Evolutionary conservation across 345 rosid genomes (phyloP), one percentile per base, ranked within the genome.

Genomic region (Luvunga scandens): DNA sequence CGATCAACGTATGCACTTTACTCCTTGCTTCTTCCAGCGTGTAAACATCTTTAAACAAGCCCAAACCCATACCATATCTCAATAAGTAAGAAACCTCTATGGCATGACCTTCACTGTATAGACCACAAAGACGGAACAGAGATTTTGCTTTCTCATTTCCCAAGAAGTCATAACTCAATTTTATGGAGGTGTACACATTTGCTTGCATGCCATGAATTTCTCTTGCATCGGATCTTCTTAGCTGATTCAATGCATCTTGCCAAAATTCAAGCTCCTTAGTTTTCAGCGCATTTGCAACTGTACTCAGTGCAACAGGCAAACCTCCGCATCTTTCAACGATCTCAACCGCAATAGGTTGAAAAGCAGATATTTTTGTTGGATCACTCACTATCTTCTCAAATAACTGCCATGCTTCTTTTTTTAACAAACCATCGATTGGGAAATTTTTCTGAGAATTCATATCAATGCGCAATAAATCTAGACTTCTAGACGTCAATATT

Each of bases 401-500:
- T 7, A 78, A 66, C 0, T 3, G n/a, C 71, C 9, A 13, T 7
- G 84, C 73, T 38, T 84, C 86, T 3, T 34, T 28, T 0, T 48
- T 8, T 2, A 19, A 4, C 4, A 81, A 69, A 48, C 1, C 21
- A 0, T 28, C n/a, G 1, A 82, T 69, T 0, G 0, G 0, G 42
- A 53, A 28, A 30, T 28, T 9, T 2, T 71, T 72, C 0, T 75
- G 66, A 28, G 19, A 18, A 16, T 65, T 42, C 89, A 82, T 80
- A n/a, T 33, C 70, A 53, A 0, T 48, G 0, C 0, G 0, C 39
- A 84, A 53, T 10, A 87, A 69, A 34, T 62, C 19, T 21, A 1
- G 50, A 0, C 4, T 9, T 57, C 82, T 79, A 0, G 88, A 77
- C 0, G 87, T 82, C 19, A 87, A 1, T 12, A 85, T 30, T 25